These are phyloP conservation scores for Tricholoma bakamatsutake DNA, from an alignment of 768 basidiomycete species.

Conservation along the genomic window DNA sequence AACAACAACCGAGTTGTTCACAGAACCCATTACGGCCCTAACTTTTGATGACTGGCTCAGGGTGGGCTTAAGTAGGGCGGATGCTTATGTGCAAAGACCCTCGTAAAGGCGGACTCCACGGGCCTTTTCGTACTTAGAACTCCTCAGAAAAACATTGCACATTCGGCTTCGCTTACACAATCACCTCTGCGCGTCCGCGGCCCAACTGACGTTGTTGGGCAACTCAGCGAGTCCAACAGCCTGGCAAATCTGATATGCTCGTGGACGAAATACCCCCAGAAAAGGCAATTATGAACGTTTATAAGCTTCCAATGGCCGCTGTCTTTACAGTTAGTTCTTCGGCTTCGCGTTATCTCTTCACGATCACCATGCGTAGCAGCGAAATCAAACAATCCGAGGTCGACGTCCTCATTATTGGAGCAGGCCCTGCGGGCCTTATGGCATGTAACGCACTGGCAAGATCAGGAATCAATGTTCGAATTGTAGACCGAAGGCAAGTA, in stretches of 20 bases:
- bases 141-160: too few species aligned
- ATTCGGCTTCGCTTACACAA: too few species aligned
- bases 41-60: too few species aligned
- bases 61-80: too few species aligned
- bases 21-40: too few species aligned
- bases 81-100: too few species aligned
- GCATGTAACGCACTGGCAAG: conserved; percentile 55
- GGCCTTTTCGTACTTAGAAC: too few species aligned
- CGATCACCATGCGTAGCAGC: conserved; percentile 22
- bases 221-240: too few species aligned
- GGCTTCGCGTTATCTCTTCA: background rate
- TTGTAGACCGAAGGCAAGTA: conserved; percentile 53
- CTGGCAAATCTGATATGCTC: background rate
- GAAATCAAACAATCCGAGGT: conserved; percentile 32
- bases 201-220: too few species aligned
- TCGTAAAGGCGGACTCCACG: too few species aligned
- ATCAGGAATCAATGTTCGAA: conserved; percentile 52
- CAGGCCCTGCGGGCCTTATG: conserved; percentile 62
- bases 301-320: background rate
- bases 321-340: background rate
- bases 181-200: too few species aligned
- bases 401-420: conserved; percentile 59
- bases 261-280: background rate
- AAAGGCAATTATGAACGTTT: conserved; percentile 1
- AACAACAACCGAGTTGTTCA: too few species aligned